Conservation (phyloP, 805 yeast genomes). For the Sugiyamaella marilandica region DNA sequence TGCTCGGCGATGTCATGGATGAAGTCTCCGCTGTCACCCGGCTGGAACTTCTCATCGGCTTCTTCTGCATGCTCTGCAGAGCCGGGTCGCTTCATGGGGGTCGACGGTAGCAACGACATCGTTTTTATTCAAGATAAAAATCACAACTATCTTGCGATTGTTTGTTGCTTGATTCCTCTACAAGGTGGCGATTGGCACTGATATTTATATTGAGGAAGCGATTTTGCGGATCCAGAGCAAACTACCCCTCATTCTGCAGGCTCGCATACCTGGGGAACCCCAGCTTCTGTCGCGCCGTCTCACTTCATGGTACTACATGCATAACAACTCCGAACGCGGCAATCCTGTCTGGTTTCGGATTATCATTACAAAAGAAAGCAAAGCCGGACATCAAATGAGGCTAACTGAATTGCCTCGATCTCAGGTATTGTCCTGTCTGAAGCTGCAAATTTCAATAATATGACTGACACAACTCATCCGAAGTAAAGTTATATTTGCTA, state of each 20-base stretch:
- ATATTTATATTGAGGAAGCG: not conserved
- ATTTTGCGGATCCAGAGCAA: not conserved
- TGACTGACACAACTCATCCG: not conserved
- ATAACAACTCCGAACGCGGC: not conserved
- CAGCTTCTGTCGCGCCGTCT: not conserved
- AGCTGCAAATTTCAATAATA: not conserved
- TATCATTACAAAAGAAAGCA: not conserved
- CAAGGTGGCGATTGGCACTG: not conserved
- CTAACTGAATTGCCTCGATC: too few species aligned
- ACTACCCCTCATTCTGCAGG: not conserved
- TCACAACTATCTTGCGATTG: not conserved
- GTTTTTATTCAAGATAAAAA: not conserved
- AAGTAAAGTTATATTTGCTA: not conserved
- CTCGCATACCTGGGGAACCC: not conserved
- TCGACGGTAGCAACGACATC: constrained; percentile 16
- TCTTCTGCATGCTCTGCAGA: constrained; percentile 16
- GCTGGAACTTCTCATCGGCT: constrained; percentile 6
- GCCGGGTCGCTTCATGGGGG: constrained; percentile 20
- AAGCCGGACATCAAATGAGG: not conserved
- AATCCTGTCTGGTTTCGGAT: not conserved
- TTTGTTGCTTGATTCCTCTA: not conserved
- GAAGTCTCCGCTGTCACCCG: constrained; percentile 8
- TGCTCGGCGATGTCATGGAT: constrained; percentile 17
- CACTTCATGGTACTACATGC: not conserved
- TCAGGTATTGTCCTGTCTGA: not conserved